These are phyloP conservation scores for Parathielavia appendiculata DNA, from an alignment of 495 filamentous ascomycete genomes.

Conservation along the genomic window DNA sequence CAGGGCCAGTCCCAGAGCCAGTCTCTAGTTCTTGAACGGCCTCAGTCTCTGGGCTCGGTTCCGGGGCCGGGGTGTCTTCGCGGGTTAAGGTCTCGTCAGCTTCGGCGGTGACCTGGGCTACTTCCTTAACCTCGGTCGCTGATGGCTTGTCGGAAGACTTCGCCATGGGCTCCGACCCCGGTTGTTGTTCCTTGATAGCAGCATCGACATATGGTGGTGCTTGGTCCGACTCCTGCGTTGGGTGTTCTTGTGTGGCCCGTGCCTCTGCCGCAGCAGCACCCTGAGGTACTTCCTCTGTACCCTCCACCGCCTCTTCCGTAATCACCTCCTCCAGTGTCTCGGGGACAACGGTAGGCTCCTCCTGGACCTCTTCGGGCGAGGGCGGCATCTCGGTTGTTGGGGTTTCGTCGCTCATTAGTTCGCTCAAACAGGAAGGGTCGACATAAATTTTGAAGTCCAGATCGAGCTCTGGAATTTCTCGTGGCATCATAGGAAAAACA, in stretches of 20 bases:
- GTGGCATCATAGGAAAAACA: slow-evolving; percentile 19
- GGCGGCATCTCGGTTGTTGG: slow-evolving; percentile 2
- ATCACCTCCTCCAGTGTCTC: background rate
- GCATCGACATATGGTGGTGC: background rate
- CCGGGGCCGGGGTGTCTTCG: slow-evolving; percentile 9
- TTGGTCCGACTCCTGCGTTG: background rate
- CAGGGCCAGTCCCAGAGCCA: background rate
- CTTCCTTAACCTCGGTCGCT: background rate
- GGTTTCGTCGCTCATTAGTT: slow-evolving; percentile 32
- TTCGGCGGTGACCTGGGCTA: too few relatives aligned
- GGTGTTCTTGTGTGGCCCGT: background rate
- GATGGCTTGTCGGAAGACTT: background rate
- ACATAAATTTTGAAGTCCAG: slow-evolving; percentile 42
- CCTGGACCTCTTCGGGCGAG: slow-evolving; percentile 11
- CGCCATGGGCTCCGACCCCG: background rate
- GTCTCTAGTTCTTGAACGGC: slow-evolving; percentile 13
- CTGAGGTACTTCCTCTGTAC: background rate
- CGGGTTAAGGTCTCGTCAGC: background rate
- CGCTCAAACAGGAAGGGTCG: slow-evolving; percentile 38
- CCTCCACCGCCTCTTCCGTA: background rate
- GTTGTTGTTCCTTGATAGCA: background rate
- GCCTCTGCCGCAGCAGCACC: background rate
- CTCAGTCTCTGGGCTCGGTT: background rate
- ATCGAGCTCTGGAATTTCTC: slow-evolving; percentile 24
- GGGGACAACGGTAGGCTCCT: background rate